Percentiles rank a stretch among this genome's conserved stretches.
phyloP scores from a whole-genome alignment of 2,329 filamentous ascomycete species.

The Diaporthe sp. region DNA sequence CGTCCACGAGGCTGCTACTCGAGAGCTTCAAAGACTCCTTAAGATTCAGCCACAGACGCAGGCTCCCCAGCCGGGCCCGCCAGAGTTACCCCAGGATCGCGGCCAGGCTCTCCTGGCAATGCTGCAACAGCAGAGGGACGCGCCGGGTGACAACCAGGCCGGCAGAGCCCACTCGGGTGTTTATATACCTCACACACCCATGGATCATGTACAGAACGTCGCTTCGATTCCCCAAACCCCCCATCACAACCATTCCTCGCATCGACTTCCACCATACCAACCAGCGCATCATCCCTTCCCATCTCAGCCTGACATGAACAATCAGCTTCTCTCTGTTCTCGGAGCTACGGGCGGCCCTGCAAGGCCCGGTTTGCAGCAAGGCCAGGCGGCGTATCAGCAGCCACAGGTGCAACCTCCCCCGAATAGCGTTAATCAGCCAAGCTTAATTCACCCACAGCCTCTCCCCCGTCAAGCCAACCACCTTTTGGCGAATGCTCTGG shows the following conservation, averaged over 20 bases:
- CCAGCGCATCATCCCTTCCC: slow-evolving; percentile 65
- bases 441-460: slow-evolving; percentile 46
- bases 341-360: slow-evolving; percentile 42
- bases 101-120: slow-evolving; percentile 68
- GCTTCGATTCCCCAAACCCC: slow-evolving; percentile 69
- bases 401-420: slow-evolving; percentile 43
- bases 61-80: slow-evolving; percentile 56
- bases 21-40: slow-evolving; percentile 68
- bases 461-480: slow-evolving; percentile 39
- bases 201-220: slow-evolving; percentile 66
- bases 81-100: slow-evolving; percentile 53
- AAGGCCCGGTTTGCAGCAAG: slow-evolving; percentile 36
- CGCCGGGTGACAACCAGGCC: slow-evolving; percentile 42
- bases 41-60: slow-evolving; percentile 69
- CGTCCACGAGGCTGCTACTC: slow-evolving; percentile 60
- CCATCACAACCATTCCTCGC: slow-evolving; percentile 68
- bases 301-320: slow-evolving; percentile 52
- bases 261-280: slow-evolving; percentile 61
- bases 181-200: slow-evolving; percentile 62
- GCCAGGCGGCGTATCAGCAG: slow-evolving; percentile 27
- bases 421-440: slow-evolving; percentile 7
- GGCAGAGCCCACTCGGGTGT: slow-evolving; percentile 42
- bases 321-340: slow-evolving; percentile 44
- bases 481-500: slow-evolving; percentile 21
- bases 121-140: slow-evolving; percentile 57